These are phyloP conservation scores for Cladosporium austrohemisphaericum DNA, from an alignment of 2,329 filamentous ascomycete species.

Conservation along the genomic window DNA sequence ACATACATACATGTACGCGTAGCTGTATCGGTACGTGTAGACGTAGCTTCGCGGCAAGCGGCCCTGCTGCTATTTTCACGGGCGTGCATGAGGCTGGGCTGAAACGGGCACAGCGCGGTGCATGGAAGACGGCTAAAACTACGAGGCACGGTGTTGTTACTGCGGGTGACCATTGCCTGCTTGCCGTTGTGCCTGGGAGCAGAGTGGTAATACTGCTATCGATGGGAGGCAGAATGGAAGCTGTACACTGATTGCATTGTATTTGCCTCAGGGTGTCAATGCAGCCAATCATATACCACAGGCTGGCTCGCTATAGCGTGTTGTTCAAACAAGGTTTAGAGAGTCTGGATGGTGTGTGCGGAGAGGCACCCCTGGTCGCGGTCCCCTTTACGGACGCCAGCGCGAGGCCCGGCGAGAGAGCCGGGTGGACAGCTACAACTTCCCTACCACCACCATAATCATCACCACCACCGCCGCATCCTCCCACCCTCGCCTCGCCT, in stretches of 20 bases:
- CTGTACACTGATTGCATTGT: background rate
- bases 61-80: background rate
- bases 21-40: background rate
- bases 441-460: background rate
- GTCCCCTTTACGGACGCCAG: constrained; percentile 10
- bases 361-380: background rate
- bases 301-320: background rate
- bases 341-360: too few species aligned
- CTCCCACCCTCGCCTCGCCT: background rate
- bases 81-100: background rate
- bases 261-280: background rate
- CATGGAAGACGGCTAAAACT: background rate
- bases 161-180: background rate
- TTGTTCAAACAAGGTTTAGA: background rate
- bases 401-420: constrained; percentile 3
- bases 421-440: background rate
- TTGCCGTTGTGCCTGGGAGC: too few species aligned
- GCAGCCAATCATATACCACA: background rate
- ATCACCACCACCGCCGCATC: background rate
- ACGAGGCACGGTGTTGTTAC: constrained; percentile 3
- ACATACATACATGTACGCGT: background rate
- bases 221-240: background rate
- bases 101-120: constrained; percentile 1
- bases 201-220: background rate
- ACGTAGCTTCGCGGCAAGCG: background rate